Evolutionary conservation across 73 alveolate species (phyloP).

Genomic region (Paramecium bursaria): DNA sequence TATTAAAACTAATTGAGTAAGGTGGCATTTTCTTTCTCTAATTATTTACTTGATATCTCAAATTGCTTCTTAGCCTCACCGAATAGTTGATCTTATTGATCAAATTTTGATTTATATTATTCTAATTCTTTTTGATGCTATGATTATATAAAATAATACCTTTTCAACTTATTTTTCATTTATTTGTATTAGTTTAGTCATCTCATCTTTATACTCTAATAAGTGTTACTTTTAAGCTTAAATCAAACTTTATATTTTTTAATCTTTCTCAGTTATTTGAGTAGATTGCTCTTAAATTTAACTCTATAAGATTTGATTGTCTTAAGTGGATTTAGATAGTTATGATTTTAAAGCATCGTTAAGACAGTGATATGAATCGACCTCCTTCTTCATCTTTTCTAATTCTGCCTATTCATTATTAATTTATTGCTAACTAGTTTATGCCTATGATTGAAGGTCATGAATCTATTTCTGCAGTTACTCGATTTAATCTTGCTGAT

Average conservation of each 20-base stretch:
- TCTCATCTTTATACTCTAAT: constrained; percentile 26
- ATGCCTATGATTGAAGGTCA: too few species aligned
- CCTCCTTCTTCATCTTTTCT: not conserved
- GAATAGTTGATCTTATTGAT: constrained; percentile 3
- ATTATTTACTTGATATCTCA: constrained; percentile 5
- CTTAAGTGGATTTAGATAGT: not conserved
- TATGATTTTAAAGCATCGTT: not conserved
- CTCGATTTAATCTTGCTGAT: too few species aligned
- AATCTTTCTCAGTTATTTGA: not conserved
- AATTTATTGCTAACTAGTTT: too few species aligned
- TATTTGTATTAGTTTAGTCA: constrained; percentile 40
- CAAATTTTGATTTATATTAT: not conserved
- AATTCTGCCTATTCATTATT: too few species aligned
- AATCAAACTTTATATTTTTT: not conserved
- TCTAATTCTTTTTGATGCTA: too few species aligned
- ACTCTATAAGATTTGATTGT: not conserved
- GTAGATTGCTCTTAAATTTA: not conserved
- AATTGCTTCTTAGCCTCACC: constrained; percentile 22
- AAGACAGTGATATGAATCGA: not conserved
- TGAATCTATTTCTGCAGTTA: too few species aligned
- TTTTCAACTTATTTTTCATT: constrained; percentile 8
- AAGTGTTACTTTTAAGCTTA: not conserved
- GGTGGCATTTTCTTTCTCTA: constrained; percentile 21
- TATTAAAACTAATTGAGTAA: not conserved
- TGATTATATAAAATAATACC: too few species aligned